Conservation (phyloP, 148 eudicot genomes). For the Euryodendron excelsum region DNA sequence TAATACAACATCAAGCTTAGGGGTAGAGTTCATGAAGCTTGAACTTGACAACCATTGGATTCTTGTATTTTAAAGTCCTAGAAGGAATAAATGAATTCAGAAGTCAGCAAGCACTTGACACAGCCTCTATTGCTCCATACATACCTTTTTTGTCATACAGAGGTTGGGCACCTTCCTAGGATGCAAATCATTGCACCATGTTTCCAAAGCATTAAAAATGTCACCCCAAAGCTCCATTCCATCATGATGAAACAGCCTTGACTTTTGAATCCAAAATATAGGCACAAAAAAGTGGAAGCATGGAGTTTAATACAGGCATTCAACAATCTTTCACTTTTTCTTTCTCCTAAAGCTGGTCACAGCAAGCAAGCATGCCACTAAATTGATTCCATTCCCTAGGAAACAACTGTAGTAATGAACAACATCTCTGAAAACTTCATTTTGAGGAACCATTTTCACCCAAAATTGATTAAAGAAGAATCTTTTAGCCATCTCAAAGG, state of each 20-base stretch:
- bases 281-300: neutral
- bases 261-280: conserved; percentile 1
- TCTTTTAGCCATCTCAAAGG: neutral
- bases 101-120: neutral
- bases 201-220: neutral
- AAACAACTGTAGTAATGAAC: neutral
- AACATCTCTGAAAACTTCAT: neutral
- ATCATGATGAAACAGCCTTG: conserved; percentile 16
- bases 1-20: no score
- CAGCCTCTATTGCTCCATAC: neutral
- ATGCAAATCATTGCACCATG: conserved; percentile 7
- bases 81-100: neutral
- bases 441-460: neutral
- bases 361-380: conserved; percentile 10
- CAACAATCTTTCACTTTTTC: conserved; percentile 27
- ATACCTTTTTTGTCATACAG: neutral
- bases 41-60: neutral
- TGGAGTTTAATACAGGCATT: conserved; percentile 2
- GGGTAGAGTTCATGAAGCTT: neutral
- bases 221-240: conserved; percentile 3
- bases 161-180: neutral
- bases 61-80: neutral
- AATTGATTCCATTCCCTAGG: conserved; percentile 14
- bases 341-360: conserved; percentile 17
- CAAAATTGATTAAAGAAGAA: neutral